These are phyloP conservation scores for Hygrocybe coccinea DNA, from an alignment of 768 basidiomycete genomes.

Conservation along the genomic window DNA sequence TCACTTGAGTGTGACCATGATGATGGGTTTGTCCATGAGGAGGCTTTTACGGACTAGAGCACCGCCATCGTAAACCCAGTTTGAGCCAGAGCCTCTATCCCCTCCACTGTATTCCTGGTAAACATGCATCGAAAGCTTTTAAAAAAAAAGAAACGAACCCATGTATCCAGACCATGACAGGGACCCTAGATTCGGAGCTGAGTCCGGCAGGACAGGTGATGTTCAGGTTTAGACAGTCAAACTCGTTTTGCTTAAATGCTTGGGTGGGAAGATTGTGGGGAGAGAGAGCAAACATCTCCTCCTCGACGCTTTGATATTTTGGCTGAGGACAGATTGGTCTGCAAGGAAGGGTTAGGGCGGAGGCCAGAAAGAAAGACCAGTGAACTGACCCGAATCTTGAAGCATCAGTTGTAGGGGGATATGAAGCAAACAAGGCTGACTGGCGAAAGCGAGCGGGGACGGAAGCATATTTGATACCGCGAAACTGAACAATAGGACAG, in stretches of 20 bases:
- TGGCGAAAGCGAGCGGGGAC: conserved; percentile 74
- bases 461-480: conserved; percentile 73
- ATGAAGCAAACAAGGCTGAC: conserved; percentile 55
- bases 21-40: conserved; percentile 54
- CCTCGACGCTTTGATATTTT: conserved; percentile 46
- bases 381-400: conserved; percentile 58
- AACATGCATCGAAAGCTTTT: conserved; percentile 1
- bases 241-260: conserved; percentile 60
- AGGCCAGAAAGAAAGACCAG: background rate
- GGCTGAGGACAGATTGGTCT: conserved; percentile 77
- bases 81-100: conserved; percentile 66
- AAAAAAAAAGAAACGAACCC: conserved; percentile 45
- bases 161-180: conserved; percentile 86
- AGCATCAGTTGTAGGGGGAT: conserved; percentile 56
- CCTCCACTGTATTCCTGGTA: conserved; percentile 49
- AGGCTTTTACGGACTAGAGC: conserved; percentile 67
- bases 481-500: conserved; percentile 60
- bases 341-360: conserved; percentile 4
- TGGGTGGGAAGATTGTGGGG: conserved; percentile 51
- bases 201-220: conserved; percentile 68
- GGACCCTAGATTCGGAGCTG: conserved; percentile 47
- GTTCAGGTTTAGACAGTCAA: conserved; percentile 76
- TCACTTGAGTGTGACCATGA: conserved; percentile 74
- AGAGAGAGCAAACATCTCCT: conserved; percentile 56
- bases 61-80: conserved; percentile 75